Base-by-base conservation (phyloP, 352 stramenopile genomes). In the Globisporangium okanoganense region DNA sequence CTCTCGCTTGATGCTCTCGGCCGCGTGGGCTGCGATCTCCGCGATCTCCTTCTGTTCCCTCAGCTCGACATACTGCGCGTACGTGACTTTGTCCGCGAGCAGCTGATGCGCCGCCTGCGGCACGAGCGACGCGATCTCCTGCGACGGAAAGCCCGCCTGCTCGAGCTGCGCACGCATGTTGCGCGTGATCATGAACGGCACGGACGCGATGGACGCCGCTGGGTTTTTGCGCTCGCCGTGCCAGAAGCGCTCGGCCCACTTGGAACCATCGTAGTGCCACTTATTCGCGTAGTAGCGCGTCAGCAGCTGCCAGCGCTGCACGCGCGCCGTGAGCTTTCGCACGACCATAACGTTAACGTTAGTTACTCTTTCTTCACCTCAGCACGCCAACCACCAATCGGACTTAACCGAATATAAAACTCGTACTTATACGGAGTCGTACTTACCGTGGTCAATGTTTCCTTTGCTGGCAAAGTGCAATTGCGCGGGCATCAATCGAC, bases 111-210 rank as follows among this genome's bases (percentile, higher is more conserved):
- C 84, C 16, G 41, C 57, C 31, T 78, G 71, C 2, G 84, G 84
- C 56, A 81, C 71, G 54, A 94, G 64, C 51, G 64, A 68, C 57
- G 82, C 77, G 70, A 94, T 90, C 62, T 76, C 76, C 12, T 74
- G 73, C 38, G 68, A 25, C 8, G 82, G 82, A 50, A 90, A 94
- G 7, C 80, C 80, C 10, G 64, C 65, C 22, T 68, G 55, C 56
- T 79, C 53, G 14, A 94, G 74, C 72, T 90, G 73, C 57, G 76
- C 66, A 25, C 80, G 78, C 82, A 90, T 91, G 49, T 54, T 70
- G 64, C 72, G 75, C 61, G 84, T 94, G 73, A 94, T 89, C 84
- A 94, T 94, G 58, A 94, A 94, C 45, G 84, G 82, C 66, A 94
- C 82, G 25, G 80, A 88, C 22, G 81, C 81, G 25, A 87, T 71